These are phyloP conservation scores for Paramecium tetraurelia DNA, from an alignment of 73 alveolate species.

Conservation along the genomic window DNA sequence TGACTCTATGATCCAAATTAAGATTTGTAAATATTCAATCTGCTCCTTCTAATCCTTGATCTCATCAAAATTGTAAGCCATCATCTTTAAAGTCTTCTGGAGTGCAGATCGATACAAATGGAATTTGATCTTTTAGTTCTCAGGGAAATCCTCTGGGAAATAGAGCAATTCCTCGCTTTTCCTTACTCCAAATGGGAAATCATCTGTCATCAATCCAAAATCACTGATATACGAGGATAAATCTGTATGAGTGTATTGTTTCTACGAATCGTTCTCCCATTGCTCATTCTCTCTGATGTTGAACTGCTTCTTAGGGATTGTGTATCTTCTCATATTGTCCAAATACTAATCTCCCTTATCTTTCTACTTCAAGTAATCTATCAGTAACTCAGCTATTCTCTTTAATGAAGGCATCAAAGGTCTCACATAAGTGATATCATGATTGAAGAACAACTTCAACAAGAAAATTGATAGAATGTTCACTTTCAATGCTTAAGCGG, in stretches of 20 bases:
- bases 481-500: not conserved
- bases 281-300: not conserved
- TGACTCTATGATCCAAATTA: not conserved
- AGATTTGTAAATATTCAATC: not conserved
- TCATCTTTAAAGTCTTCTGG: not conserved
- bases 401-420: not conserved
- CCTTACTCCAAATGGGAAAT: constrained; percentile 20
- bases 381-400: constrained; percentile 18
- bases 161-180: not conserved
- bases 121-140: not conserved
- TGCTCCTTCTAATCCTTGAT: not conserved
- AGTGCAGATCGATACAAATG: not conserved
- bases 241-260: not conserved
- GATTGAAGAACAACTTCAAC: not conserved
- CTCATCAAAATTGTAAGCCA: constrained; percentile 41
- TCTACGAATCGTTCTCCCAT: not conserved
- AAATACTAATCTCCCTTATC: not conserved
- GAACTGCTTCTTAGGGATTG: not conserved
- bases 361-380: not conserved
- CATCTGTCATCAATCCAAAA: not conserved
- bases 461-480: not conserved
- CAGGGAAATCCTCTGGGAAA: constrained; percentile 34
- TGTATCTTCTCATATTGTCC: not conserved
- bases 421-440: not conserved
- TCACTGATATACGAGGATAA: not conserved